phyloP scores from a whole-genome alignment of 352 stramenopile genomes.

The Phytophthora colocasiae region DNA sequence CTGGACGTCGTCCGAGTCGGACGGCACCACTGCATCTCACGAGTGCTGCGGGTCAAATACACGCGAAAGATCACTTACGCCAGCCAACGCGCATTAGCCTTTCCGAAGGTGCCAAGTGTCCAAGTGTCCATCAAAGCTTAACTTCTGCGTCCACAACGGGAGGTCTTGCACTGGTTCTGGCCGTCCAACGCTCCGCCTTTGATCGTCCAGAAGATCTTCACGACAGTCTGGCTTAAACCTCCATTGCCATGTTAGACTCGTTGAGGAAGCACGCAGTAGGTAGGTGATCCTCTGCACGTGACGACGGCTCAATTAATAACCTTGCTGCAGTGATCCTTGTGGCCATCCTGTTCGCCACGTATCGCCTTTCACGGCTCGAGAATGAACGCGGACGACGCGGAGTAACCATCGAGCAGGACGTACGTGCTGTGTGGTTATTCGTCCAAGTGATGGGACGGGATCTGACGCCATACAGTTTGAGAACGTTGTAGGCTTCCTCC shows the following conservation, averaged over 20 bases:
- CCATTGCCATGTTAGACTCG: constrained; percentile 29
- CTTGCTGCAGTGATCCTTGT: constrained; percentile 61
- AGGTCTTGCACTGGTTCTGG: constrained; percentile 15
- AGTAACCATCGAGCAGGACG: constrained; percentile 48
- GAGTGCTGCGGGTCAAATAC: neutral
- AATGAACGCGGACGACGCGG: constrained; percentile 39
- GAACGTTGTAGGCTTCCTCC: constrained; percentile 46
- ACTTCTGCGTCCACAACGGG: constrained; percentile 5
- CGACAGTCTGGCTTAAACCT: neutral
- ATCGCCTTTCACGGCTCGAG: constrained; percentile 67
- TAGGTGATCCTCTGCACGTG: constrained; percentile 6
- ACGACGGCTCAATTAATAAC: neutral
- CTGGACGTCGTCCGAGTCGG: too few relatives aligned
- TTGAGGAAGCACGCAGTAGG: constrained; percentile 50
- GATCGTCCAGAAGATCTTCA: too few relatives aligned
- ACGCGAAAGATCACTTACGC: neutral
- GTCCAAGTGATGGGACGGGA: neutral
- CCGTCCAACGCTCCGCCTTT: too few relatives aligned
- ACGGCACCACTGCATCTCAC: neutral
- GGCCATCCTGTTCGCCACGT: constrained; percentile 64
- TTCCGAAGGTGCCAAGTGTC: neutral
- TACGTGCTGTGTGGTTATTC: constrained; percentile 12
- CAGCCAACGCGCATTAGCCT: too few relatives aligned
- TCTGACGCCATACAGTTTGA: constrained; percentile 57
- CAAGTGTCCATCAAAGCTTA: neutral